These are phyloP conservation scores for Pseudozyma thailandica DNA, from an alignment of 1,284 basidiomycete species.

Conservation along the genomic window DNA sequence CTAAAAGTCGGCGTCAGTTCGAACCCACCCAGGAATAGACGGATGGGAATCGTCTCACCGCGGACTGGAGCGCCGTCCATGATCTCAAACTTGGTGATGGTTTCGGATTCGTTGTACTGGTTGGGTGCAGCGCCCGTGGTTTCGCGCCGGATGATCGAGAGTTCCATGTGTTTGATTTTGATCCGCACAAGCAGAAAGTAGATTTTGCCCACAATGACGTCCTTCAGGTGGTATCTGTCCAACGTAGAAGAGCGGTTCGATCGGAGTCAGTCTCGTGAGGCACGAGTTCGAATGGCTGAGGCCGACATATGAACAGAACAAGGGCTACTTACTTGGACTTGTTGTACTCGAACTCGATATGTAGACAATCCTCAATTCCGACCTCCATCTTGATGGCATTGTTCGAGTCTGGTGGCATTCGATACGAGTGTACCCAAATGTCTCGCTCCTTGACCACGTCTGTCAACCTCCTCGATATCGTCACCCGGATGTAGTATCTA, in stretches of 20 bases:
- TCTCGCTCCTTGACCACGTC: slow-evolving; percentile 93
- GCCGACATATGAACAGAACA: not conserved
- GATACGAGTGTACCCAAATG: slow-evolving; percentile 96
- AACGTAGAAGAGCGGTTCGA: not conserved
- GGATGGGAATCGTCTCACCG: slow-evolving; percentile 98
- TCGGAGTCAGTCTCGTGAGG: not conserved
- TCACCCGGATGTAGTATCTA: slow-evolving; percentile 88
- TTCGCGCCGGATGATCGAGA: slow-evolving; percentile 95
- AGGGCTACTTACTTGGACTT: slow-evolving; percentile 78
- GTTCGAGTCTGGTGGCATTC: slow-evolving; percentile 97
- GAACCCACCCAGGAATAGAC: slow-evolving; percentile 96
- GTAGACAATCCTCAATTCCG: slow-evolving; percentile 96
- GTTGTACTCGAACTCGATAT: slow-evolving; percentile 99
- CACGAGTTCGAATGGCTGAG: not conserved
- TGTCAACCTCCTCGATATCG: slow-evolving; percentile 87
- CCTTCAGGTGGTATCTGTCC: slow-evolving; percentile 86
- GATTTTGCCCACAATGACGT: slow-evolving; percentile 99
- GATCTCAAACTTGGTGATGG: slow-evolving; percentile 99
- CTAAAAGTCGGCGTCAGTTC: slow-evolving; percentile 98
- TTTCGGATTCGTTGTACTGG: slow-evolving; percentile 98
- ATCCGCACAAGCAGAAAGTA: slow-evolving; percentile 98
- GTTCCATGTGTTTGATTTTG: slow-evolving; percentile 99
- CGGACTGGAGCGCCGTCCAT: slow-evolving; percentile 79
- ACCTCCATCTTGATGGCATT: slow-evolving; percentile 99
- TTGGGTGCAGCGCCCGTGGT: slow-evolving; percentile 89